These are phyloP conservation scores for Phascolomyces articulosus DNA, from an alignment of 371 early-diverging fungal species.

Conservation along the genomic window DNA sequence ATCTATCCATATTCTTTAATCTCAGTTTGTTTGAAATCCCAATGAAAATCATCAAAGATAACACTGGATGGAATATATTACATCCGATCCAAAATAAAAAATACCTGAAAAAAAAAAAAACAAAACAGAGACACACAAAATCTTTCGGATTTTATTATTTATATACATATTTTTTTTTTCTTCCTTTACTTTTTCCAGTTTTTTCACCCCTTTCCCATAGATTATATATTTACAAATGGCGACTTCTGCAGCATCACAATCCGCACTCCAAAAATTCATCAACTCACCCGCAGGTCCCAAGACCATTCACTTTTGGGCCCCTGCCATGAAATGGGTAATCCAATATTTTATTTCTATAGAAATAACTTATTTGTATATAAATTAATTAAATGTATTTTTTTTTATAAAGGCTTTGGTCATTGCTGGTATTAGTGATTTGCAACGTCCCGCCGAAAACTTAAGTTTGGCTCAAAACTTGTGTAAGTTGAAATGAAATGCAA, in stretches of 20 bases:
- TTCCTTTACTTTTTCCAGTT: slow-evolving; percentile 4
- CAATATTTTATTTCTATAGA: neutral
- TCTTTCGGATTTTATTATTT: neutral
- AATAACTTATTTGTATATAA: neutral
- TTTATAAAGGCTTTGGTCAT: slow-evolving; percentile 46
- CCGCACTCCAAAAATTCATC: slow-evolving; percentile 66
- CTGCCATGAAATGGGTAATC: slow-evolving; percentile 53
- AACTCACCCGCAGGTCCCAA: slow-evolving; percentile 81
- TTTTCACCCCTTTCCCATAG: slow-evolving; percentile 19
- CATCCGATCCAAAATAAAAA: no score
- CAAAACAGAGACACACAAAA: no score
- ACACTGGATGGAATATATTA: no score
- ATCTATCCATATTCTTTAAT: no score
- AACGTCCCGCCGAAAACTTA: slow-evolving; percentile 92
- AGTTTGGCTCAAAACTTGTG: slow-evolving; percentile 77
- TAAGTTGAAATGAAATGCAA: no score
- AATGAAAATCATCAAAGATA: no score
- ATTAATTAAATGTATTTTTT: neutral
- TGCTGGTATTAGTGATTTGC: slow-evolving; percentile 91
- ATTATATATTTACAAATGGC: slow-evolving; percentile 38
- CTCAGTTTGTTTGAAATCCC: no score
- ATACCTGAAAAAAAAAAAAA: no score
- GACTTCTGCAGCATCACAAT: slow-evolving; percentile 52
- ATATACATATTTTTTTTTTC: neutral
- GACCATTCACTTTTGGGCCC: slow-evolving; percentile 56